A percentile compares a stretch with the other conserved stretches of the same genome.
These are phyloP conservation scores for Echites panduratus DNA, from an alignment of 257 asterid genomes.

Conservation along the genomic window DNA sequence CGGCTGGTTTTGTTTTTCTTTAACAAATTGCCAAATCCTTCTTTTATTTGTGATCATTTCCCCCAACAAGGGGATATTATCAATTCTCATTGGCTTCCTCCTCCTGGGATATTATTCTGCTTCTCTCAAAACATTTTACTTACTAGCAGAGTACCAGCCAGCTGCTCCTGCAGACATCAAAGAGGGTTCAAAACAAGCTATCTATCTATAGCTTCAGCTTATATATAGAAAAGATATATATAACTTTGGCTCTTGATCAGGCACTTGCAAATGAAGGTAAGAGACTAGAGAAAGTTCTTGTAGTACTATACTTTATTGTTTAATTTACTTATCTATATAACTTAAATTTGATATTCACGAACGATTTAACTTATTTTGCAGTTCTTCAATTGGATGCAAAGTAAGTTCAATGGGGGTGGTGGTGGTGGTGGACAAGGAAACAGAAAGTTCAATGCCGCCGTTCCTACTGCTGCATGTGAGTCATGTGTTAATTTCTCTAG, in stretches of 20 bases:
- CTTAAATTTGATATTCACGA: too few species aligned
- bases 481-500: background rate
- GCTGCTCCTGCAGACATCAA: too few species aligned
- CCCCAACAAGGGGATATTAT: conserved; percentile 49
- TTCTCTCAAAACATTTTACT: background rate
- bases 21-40: conserved; percentile 4
- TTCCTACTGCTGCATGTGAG: conserved; percentile 20
- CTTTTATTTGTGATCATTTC: conserved; percentile 7
- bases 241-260: too few species aligned
- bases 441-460: conserved; percentile 16
- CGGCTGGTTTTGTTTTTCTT: conserved; percentile 32
- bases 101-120: conserved; percentile 37
- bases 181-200: too few species aligned
- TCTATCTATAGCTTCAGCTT: too few species aligned
- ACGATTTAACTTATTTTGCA: conserved; percentile 16
- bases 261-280: conserved; percentile 57
- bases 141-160: too few species aligned
- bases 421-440: conserved; percentile 26
- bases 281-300: background rate
- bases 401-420: conserved; percentile 30
- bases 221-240: too few species aligned
- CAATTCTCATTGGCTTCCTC: conserved; percentile 51
- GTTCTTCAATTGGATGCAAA: conserved; percentile 44
- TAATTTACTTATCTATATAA: too few species aligned
- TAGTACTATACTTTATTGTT: too few species aligned